Evolutionary conservation across 148 eudicot species (phyloP).

Genomic region (Cornus florida): DNA sequence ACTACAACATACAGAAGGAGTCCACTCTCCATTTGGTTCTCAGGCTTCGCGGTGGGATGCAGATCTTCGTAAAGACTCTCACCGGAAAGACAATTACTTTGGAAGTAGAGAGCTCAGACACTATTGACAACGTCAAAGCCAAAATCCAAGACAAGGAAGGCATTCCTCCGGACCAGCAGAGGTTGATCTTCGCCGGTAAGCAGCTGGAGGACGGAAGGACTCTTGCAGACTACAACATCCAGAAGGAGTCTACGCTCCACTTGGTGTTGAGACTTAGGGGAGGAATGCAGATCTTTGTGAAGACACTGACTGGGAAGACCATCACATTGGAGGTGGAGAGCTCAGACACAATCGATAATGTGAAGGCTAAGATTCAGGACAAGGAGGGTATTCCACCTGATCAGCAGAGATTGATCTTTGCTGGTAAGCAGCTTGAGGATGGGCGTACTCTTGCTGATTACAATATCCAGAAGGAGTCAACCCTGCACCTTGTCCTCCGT

Average conservation of each 20-base stretch:
- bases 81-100: constrained; percentile 7
- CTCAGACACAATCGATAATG: constrained; percentile 8
- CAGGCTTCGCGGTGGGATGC: constrained; percentile 6
- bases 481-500: constrained; percentile 8
- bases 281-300: constrained; percentile 11
- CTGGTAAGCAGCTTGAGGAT: constrained; percentile 10
- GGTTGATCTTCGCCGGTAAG: constrained; percentile 1
- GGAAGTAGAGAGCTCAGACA: constrained; percentile 10
- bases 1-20: not conserved
- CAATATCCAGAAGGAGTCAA: constrained; percentile 9
- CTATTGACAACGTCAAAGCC: constrained; percentile 5
- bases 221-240: constrained; percentile 2
- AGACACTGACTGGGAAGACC: constrained; percentile 10
- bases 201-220: constrained; percentile 3
- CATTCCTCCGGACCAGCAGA: constrained; percentile 9
- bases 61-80: constrained; percentile 6
- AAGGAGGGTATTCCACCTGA: constrained; percentile 12
- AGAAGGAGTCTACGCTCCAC: constrained; percentile 9
- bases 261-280: not conserved
- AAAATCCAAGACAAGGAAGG: constrained; percentile 11
- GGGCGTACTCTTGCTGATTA: constrained; percentile 10
- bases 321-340: constrained; percentile 8
- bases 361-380: constrained; percentile 10
- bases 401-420: constrained; percentile 9
- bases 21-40: constrained; percentile 3